A percentile compares a stretch with the other conserved stretches of the same genome.
phyloP scores from a whole-genome alignment of 106 monocot genomes.

The Alisma plantagoaquatica region DNA sequence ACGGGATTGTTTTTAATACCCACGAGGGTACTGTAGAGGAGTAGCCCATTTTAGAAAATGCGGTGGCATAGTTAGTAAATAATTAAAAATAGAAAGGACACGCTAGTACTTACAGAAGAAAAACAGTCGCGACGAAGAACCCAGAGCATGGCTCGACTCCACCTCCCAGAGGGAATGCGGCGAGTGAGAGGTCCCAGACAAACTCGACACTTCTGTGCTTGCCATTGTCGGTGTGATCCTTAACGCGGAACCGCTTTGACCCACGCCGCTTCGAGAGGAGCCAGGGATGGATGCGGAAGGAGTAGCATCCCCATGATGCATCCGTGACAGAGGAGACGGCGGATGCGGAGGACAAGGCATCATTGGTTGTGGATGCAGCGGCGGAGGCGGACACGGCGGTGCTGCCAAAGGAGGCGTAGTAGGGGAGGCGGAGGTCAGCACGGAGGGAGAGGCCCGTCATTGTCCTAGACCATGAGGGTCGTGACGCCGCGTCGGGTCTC shows the following conservation, averaged over 20 bases:
- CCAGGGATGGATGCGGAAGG: slow-evolving; percentile 63
- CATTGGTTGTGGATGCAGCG: slow-evolving; percentile 21
- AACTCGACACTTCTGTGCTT: slow-evolving; percentile 19
- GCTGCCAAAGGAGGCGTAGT: slow-evolving; percentile 37
- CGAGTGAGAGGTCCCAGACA: slow-evolving; percentile 68
- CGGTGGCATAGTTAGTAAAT: too few relatives aligned
- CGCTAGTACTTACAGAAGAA: too few relatives aligned
- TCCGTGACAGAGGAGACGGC: slow-evolving; percentile 1
- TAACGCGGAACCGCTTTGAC: slow-evolving; percentile 27
- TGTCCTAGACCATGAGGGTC: too few relatives aligned
- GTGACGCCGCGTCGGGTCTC: too few relatives aligned
- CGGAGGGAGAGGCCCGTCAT: too few relatives aligned
- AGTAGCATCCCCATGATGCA: slow-evolving; percentile 9
- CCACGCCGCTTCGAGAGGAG: slow-evolving; percentile 65
- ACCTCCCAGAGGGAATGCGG: slow-evolving; percentile 35
- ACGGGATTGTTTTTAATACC: too few relatives aligned
- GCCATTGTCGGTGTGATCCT: background rate
- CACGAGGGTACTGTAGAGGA: too few relatives aligned
- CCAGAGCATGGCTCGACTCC: slow-evolving; percentile 45
- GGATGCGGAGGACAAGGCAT: background rate
- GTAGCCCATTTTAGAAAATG: too few relatives aligned
- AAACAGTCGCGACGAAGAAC: slow-evolving; percentile 56
- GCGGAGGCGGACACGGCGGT: slow-evolving; percentile 35
- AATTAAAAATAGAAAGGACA: too few relatives aligned
- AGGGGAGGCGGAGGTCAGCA: slow-evolving; percentile 54